These are phyloP conservation scores for Vickermania spadyakhi DNA, from an alignment of 208 protist species.

Conservation along the genomic window DNA sequence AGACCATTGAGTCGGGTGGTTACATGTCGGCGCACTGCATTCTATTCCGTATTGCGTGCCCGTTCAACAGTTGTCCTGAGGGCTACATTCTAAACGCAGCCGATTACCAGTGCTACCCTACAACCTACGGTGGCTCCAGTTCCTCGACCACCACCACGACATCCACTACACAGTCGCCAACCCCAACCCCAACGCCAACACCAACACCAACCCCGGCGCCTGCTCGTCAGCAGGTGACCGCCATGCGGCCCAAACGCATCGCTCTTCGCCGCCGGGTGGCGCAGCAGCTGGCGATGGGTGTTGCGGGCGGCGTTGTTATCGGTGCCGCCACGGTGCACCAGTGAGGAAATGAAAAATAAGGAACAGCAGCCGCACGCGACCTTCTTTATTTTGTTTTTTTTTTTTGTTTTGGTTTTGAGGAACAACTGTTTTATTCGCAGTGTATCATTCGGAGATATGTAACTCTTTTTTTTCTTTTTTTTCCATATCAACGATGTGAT, in stretches of 20 bases:
- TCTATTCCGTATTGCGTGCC: slow-evolving; percentile 33
- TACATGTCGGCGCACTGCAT: slow-evolving; percentile 24
- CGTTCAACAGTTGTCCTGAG: slow-evolving; percentile 16
- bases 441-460: no score
- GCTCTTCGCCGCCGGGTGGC: neutral
- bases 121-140: neutral
- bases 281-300: slow-evolving; percentile 2
- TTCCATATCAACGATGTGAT: no score
- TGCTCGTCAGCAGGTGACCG: neutral
- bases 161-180: neutral
- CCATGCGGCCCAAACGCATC: neutral
- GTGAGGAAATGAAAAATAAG: neutral
- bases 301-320: slow-evolving; percentile 7
- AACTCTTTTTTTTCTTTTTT: no score
- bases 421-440: no score
- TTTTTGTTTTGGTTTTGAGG: slow-evolving; percentile 3
- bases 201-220: neutral
- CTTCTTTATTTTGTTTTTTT: neutral
- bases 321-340: neutral
- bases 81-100: slow-evolving; percentile 13
- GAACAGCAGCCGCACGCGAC: neutral
- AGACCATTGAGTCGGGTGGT: slow-evolving; percentile 6
- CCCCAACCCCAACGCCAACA: neutral
- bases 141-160: slow-evolving; percentile 5
- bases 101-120: slow-evolving; percentile 34